Conservation (phyloP, 768 basidiomycete genomes). For the Boletales sp. region DNA sequence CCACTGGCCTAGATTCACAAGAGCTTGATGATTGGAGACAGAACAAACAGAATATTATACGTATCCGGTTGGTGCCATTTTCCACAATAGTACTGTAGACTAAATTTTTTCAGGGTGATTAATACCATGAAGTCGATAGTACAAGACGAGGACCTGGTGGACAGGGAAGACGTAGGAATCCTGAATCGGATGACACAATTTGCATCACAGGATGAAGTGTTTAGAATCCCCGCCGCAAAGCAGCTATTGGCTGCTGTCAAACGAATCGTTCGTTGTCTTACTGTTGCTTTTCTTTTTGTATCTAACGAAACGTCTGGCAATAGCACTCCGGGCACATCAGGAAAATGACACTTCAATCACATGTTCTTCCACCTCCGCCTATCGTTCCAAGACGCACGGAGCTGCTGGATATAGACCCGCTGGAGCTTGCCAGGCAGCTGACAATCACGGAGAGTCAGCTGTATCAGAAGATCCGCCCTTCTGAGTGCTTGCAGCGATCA, state of each 20-base stretch:
- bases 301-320: slow-evolving; percentile 1
- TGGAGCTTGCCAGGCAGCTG: slow-evolving; percentile 65
- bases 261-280: slow-evolving; percentile 41
- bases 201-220: slow-evolving; percentile 39
- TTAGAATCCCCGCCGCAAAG: slow-evolving; percentile 43
- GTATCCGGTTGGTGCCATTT: slow-evolving; percentile 45
- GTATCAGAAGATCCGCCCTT: slow-evolving; percentile 56
- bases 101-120: slow-evolving; percentile 43
- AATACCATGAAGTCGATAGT: slow-evolving; percentile 64
- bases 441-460: slow-evolving; percentile 61
- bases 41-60: slow-evolving; percentile 56
- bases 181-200: slow-evolving; percentile 55
- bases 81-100: not conserved
- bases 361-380: slow-evolving; percentile 47
- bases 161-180: slow-evolving; percentile 50
- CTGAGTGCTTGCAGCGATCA: slow-evolving; percentile 59
- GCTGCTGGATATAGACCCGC: slow-evolving; percentile 56
- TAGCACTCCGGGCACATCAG: slow-evolving; percentile 32
- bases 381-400: slow-evolving; percentile 47
- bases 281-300: not conserved
- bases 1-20: slow-evolving; percentile 37
- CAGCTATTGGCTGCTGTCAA: slow-evolving; percentile 46
- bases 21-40: slow-evolving; percentile 54
- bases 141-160: slow-evolving; percentile 50
- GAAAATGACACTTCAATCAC: slow-evolving; percentile 33